Evolutionary conservation across 2,329 filamentous ascomycete genomes (phyloP).

Genomic region (Xylariaceae sp.): DNA sequence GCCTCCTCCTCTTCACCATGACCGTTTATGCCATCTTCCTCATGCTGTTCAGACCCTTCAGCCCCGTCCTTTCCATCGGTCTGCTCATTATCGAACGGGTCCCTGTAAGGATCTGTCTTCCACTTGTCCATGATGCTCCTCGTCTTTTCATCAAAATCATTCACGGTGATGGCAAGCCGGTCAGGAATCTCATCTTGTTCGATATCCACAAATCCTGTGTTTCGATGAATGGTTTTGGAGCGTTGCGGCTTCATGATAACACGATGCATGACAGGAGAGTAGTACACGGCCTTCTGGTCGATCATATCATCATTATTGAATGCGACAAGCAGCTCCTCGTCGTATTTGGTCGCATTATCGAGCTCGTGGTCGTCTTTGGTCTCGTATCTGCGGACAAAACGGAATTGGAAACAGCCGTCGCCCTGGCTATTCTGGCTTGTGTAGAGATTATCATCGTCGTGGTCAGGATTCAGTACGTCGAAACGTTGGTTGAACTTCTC

Average conservation of each 20-base stretch:
- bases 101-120: constrained; percentile 55
- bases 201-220: constrained; percentile 51
- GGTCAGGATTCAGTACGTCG: constrained; percentile 61
- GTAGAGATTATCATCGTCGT: constrained; percentile 61
- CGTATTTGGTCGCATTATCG: constrained; percentile 64
- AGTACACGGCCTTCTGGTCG: constrained; percentile 65
- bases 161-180: constrained; percentile 60
- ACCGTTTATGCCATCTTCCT: constrained; percentile 20
- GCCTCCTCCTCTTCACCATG: constrained; percentile 28
- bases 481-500: constrained; percentile 66
- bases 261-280: constrained; percentile 72
- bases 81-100: constrained; percentile 39
- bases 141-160: constrained; percentile 61
- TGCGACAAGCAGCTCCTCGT: constrained; percentile 66
- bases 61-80: constrained; percentile 36
- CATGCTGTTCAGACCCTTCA: constrained; percentile 31
- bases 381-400: constrained; percentile 68
- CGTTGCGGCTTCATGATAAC: constrained; percentile 67
- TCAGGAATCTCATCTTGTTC: constrained; percentile 60
- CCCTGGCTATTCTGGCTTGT: constrained; percentile 53
- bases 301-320: constrained; percentile 57
- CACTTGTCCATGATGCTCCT: constrained; percentile 58
- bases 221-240: constrained; percentile 66
- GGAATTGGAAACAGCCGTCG: constrained; percentile 63
- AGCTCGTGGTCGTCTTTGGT: constrained; percentile 63